Conservation (phyloP, 2,329 filamentous ascomycete species). For the Esteya vermicola region DNA sequence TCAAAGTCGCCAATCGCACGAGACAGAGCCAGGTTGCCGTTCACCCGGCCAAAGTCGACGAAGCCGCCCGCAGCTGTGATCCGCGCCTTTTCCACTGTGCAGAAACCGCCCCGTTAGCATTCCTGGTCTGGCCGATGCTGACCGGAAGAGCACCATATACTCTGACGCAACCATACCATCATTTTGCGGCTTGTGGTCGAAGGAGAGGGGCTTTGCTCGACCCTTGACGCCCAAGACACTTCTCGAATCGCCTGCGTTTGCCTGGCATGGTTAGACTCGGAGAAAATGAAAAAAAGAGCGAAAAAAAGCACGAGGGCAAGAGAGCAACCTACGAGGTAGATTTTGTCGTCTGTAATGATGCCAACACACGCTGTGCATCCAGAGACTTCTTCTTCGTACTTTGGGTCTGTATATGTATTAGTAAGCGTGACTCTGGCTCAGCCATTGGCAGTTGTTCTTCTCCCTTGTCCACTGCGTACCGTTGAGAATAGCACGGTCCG, state of each 20-base stretch:
- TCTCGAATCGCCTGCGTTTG: conserved; percentile 92
- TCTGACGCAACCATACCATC: conserved; percentile 50
- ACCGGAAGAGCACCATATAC: too few relatives aligned
- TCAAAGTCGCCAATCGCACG: conserved; percentile 98
- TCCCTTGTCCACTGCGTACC: conserved; percentile 43
- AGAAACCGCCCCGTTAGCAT: conserved; percentile 8
- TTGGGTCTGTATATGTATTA: conserved; percentile 52
- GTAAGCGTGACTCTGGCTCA: too few relatives aligned
- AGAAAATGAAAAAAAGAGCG: background rate
- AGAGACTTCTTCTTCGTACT: conserved; percentile 95
- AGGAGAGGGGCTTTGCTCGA: conserved; percentile 92
- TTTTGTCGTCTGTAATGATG: conserved; percentile 78
- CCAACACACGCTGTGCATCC: conserved; percentile 92
- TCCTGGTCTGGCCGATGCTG: too few relatives aligned
- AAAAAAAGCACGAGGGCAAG: background rate
- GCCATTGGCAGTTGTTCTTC: too few relatives aligned
- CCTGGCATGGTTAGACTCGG: conserved; percentile 37
- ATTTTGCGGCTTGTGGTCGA: conserved; percentile 97
- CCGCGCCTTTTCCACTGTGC: conserved; percentile 77
- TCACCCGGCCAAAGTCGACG: conserved; percentile 96
- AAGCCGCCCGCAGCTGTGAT: conserved; percentile 94
- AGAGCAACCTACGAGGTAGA: conserved; percentile 68
- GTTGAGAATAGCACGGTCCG: conserved; percentile 87
- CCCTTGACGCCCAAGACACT: conserved; percentile 93
- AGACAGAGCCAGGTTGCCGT: conserved; percentile 92